Base-by-base conservation (phyloP, 352 stramenopile species). In the Elongisporangium prolatum region DNA sequence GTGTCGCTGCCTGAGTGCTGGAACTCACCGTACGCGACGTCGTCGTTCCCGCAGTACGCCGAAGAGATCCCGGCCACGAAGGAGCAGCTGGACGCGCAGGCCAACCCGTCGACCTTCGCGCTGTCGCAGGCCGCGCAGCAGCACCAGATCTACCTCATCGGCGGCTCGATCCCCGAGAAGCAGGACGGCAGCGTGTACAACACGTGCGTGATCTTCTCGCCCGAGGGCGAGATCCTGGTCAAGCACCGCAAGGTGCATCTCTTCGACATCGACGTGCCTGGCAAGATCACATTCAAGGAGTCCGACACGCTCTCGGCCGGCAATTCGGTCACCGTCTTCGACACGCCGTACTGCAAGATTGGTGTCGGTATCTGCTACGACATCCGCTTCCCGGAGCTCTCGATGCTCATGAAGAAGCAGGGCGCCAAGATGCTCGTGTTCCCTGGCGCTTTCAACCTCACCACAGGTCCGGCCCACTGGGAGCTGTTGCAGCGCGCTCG, bases 311-410 rank as follows among this genome's bases (percentile, higher is more conserved):
- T 99, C 11, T 97, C 86, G 54, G 74, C 91, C 3, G 98, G 98
- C 57, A 85, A 98, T 66, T 65, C 64, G 50, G 64, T 95, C 56
- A 94, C 85, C 57, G 67, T 96, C 50, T 93, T 94, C 57, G 84
- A 96, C 68, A 96, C 87, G 50, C 83, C 80, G 24, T 97, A 83
- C 63, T 88, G 90, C 73, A 95, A 95, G 61, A 93, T 99, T 54
- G 98, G 97, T 60, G 80, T 99, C 22, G 98, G 93, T 21, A 99
- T 99, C 64, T 99, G 98, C 80, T 99, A 99, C 76, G 98, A 99
- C 75, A 98, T 99, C 69, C 96, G 98, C 52, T 99, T 99, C 74
- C 94, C 97, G 9, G 96, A 99, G 74, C 93, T 99, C 34, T 96
- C 96, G 56, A 98, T 99, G 82, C 81, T 99, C 20, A 88, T 98